These are phyloP conservation scores for Passalora sequoiae DNA, from an alignment of 2,329 filamentous ascomycete species.

Conservation along the genomic window DNA sequence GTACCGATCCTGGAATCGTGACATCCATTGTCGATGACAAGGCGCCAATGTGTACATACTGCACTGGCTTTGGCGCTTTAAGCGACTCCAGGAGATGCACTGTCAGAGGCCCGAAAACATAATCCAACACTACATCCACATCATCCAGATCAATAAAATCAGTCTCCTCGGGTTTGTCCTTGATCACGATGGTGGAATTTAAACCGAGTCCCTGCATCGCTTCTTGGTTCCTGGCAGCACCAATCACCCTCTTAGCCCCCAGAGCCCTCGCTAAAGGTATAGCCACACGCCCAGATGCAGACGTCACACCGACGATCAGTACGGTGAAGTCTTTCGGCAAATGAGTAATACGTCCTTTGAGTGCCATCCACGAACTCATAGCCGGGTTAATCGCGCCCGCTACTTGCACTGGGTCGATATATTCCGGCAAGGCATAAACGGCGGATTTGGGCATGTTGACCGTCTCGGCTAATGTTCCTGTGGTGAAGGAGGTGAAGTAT, in stretches of 20 bases:
- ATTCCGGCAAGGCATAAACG: slow-evolving; percentile 42
- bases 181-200: slow-evolving; percentile 45
- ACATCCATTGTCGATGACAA: slow-evolving; percentile 38
- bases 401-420: slow-evolving; percentile 46
- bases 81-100: slow-evolving; percentile 41
- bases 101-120: slow-evolving; percentile 49
- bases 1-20: slow-evolving; percentile 35
- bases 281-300: slow-evolving; percentile 49
- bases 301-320: slow-evolving; percentile 51
- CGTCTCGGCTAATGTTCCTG: slow-evolving; percentile 45
- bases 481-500: slow-evolving; percentile 46
- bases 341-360: slow-evolving; percentile 41
- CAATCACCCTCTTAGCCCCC: slow-evolving; percentile 49
- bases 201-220: slow-evolving; percentile 43
- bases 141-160: slow-evolving; percentile 46
- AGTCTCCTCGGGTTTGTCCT: slow-evolving; percentile 35
- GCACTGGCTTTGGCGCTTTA: slow-evolving; percentile 41
- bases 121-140: slow-evolving; percentile 54
- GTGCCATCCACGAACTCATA: slow-evolving; percentile 55
- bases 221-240: slow-evolving; percentile 46
- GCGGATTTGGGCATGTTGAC: slow-evolving; percentile 44
- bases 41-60: slow-evolving; percentile 52
- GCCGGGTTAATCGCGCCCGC: slow-evolving; percentile 53
- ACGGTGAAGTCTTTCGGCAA: slow-evolving; percentile 44
- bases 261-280: slow-evolving; percentile 45